Evolutionary conservation across 495 filamentous ascomycete genomes (phyloP), one percentile per base, ranked within the genome.

Genomic region (Aspergillus homomorphus): DNA sequence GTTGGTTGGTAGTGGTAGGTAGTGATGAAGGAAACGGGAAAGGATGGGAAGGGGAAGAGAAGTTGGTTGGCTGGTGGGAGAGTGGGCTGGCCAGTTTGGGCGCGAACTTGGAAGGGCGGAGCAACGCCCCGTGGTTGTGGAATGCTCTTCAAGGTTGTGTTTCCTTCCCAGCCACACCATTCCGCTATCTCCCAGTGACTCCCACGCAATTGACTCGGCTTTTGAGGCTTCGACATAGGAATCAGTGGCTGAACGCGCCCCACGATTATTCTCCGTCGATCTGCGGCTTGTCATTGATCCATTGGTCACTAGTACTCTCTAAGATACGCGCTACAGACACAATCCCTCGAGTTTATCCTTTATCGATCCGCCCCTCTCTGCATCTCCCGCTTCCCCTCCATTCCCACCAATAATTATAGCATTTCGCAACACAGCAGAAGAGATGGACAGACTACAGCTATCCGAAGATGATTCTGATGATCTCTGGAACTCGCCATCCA

Each of bases 401-500:
- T 41, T 22, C n/a, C 33, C 20, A 38, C 18, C 41, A 21, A 51
- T 16, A 45, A 64, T 45, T 19, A 75, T 77, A 72, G 58, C 70
- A 23, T 62, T 64, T n/a, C 71, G 69, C 63, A 74, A 64, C 53
- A 70, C 75, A 20, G 70, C 74, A 21, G 73, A 74, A 55, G 70
- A 80, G 61, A 73, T 81, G 68, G 74, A 82, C 9, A 66, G 69
- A 22, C 73, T 82, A 14, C 77, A 85, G 55, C 71, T 86, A 45
- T 82, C 78, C n/a, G 86, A 89, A 52, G 79, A 79, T 42, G 83
- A 89, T 54, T 78, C 82, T 5, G 88, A 91, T 61, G 80, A 87
- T 55, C 82, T 91, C 53, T 89, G 88, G 75, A 81, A 88, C 46
- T 90, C 88, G 4, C 90, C 89, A 3, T 84, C 86, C 15, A 80